Conservation (phyloP, 306 rosid species). For the Lathyrus aphaca region DNA sequence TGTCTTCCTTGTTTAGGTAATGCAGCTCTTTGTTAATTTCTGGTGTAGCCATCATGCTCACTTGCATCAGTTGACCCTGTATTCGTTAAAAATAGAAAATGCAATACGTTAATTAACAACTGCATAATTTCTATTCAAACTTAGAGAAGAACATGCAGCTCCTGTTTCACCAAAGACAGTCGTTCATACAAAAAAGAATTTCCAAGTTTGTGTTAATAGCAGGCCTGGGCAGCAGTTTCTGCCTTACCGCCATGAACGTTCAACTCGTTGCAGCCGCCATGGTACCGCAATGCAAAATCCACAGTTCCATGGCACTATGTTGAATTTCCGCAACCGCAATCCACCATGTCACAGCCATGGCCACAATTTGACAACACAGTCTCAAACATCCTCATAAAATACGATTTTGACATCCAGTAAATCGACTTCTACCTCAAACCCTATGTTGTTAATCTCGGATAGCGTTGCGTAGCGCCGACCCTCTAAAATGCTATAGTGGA, state of each 20-base stretch:
- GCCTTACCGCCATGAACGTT: too few relatives aligned
- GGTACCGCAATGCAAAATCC: too few relatives aligned
- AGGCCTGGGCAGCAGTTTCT: too few relatives aligned
- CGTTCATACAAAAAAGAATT: not conserved
- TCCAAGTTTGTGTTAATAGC: too few relatives aligned
- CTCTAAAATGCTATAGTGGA: too few relatives aligned
- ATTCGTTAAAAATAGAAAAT: slow-evolving; percentile 25
- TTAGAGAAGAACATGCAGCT: not conserved
- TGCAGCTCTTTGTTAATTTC: slow-evolving; percentile 88
- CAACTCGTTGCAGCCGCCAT: too few relatives aligned
- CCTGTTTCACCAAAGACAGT: not conserved
- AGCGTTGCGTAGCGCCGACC: too few relatives aligned
- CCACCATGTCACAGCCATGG: too few relatives aligned
- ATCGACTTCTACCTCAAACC: slow-evolving; percentile 7
- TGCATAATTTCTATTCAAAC: slow-evolving; percentile 22
- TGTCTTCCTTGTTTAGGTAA: slow-evolving; percentile 92
- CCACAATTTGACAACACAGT: too few relatives aligned
- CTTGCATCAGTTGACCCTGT: slow-evolving; percentile 89
- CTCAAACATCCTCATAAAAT: not conserved
- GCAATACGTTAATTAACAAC: slow-evolving; percentile 11
- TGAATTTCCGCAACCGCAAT: too few relatives aligned
- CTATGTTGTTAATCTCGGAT: too few relatives aligned
- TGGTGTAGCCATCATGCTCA: slow-evolving; percentile 95
- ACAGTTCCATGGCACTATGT: too few relatives aligned
- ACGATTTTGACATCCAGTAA: slow-evolving; percentile 5